Evolutionary conservation across 108 stramenopile species (phyloP).

Genomic region (Cyclostephanos invisitatus): DNA sequence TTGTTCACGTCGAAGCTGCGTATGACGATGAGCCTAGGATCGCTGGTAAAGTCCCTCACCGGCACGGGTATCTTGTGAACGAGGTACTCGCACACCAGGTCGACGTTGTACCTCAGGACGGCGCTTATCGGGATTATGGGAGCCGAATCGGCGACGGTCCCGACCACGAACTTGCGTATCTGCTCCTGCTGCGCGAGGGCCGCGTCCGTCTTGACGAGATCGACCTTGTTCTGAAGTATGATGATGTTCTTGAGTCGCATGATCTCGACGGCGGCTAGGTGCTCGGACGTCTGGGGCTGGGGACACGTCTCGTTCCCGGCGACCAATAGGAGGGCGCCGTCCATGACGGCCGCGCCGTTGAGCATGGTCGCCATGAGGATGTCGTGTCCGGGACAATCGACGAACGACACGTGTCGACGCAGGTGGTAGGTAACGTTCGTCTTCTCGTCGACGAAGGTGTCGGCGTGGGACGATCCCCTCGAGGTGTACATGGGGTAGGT

Average conservation of each 20-base stretch:
- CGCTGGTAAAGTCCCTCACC: constrained; percentile 90
- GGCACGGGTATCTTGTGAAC: constrained; percentile 96
- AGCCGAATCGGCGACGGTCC: constrained; percentile 96
- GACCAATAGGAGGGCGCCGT: constrained; percentile 98
- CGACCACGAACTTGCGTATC: constrained; percentile 96
- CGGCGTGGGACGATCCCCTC: constrained; percentile 91
- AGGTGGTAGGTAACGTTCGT: constrained; percentile 84
- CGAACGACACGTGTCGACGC: constrained; percentile 97
- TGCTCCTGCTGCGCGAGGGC: constrained; percentile 97
- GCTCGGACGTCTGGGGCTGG: constrained; percentile 99
- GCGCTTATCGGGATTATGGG: constrained; percentile 98
- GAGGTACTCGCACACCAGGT: constrained; percentile 98
- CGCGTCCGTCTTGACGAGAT: constrained; percentile 98
- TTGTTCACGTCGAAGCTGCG: constrained; percentile 99
- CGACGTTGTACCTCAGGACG: constrained; percentile 98
- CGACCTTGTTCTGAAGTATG: constrained; percentile 99
- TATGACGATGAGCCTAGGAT: constrained; percentile 97
- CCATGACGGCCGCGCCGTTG: constrained; percentile 99
- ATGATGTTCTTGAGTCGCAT: constrained; percentile 98
- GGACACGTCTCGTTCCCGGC: constrained; percentile 99
- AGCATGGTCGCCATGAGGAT: constrained; percentile 99
- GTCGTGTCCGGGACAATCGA: constrained; percentile 99
- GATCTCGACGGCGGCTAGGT: constrained; percentile 99
- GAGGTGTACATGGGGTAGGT: constrained; percentile 81
- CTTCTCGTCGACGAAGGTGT: constrained; percentile 89